Percentiles rank a stretch among this genome's conserved stretches.
These are phyloP conservation scores for Lolium perenne DNA, from an alignment of 176 grass and related monocot species.

Conservation along the genomic window DNA sequence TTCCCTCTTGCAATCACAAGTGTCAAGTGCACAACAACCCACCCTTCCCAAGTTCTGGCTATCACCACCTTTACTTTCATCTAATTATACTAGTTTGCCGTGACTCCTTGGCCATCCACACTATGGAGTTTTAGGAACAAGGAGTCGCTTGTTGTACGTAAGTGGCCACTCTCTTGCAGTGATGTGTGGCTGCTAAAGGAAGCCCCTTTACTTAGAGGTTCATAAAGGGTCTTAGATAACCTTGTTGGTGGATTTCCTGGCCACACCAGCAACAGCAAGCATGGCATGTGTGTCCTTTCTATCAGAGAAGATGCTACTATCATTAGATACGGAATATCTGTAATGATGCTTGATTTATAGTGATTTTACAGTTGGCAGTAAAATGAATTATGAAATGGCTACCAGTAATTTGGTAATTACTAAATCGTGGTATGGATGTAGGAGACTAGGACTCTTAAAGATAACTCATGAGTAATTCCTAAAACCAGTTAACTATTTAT, in stretches of 20 bases:
- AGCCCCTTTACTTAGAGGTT: background rate
- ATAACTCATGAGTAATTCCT: background rate
- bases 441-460: background rate
- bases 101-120: background rate
- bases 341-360: background rate
- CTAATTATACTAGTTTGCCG: background rate
- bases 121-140: background rate
- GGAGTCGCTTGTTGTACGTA: background rate
- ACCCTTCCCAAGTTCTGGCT: constrained; percentile 16
- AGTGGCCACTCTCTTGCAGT: background rate
- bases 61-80: background rate
- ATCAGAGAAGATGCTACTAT: background rate
- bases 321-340: background rate
- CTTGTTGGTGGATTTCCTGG: background rate
- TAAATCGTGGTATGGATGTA: constrained; percentile 15
- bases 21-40: background rate
- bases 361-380: background rate
- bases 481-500: constrained; percentile 3
- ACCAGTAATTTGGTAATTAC: background rate
- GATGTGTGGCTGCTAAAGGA: background rate
- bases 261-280: background rate
- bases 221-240: background rate
- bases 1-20: constrained; percentile 2
- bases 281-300: background rate
- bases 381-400: background rate